These are phyloP conservation scores for Styphnolobium japonicum DNA, from an alignment of 306 rosid species.

Conservation along the genomic window DNA sequence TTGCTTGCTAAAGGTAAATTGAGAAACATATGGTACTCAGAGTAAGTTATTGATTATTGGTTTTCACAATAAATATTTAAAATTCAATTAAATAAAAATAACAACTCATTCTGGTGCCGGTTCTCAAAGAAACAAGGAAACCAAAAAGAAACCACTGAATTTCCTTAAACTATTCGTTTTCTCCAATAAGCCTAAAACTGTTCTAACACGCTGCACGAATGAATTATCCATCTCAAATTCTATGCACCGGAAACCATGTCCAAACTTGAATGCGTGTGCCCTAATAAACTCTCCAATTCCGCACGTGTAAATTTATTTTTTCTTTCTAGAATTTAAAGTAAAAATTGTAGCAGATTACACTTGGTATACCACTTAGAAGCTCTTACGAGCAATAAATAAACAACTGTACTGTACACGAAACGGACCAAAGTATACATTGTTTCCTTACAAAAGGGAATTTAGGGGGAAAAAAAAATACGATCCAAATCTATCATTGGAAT, in stretches of 20 bases:
- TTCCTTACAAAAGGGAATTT: not conserved
- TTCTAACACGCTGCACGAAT: not conserved
- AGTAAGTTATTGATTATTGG: too few species aligned
- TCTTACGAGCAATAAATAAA: not conserved
- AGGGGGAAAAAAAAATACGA: not conserved
- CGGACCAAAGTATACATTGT: not conserved
- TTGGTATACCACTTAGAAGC: not conserved
- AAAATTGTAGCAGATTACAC: not conserved
- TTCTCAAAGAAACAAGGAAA: too few species aligned
- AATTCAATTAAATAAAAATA: too few species aligned
- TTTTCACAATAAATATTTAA: too few species aligned
- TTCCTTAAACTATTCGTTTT: not conserved
- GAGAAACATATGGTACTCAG: too few species aligned
- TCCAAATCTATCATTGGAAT: too few species aligned
- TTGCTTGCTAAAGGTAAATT: not conserved
- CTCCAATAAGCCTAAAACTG: not conserved
- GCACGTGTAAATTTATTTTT: not conserved
- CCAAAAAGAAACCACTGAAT: not conserved
- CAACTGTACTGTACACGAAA: not conserved
- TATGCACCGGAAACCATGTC: not conserved
- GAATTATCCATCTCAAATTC: not conserved
- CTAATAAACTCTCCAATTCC: not conserved
- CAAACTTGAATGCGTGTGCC: not conserved
- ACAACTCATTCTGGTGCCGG: too few species aligned
- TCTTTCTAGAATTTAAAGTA: not conserved